Evolutionary conservation across 2,329 filamentous ascomycete genomes (phyloP).

Genomic region (Phoma sp.): DNA sequence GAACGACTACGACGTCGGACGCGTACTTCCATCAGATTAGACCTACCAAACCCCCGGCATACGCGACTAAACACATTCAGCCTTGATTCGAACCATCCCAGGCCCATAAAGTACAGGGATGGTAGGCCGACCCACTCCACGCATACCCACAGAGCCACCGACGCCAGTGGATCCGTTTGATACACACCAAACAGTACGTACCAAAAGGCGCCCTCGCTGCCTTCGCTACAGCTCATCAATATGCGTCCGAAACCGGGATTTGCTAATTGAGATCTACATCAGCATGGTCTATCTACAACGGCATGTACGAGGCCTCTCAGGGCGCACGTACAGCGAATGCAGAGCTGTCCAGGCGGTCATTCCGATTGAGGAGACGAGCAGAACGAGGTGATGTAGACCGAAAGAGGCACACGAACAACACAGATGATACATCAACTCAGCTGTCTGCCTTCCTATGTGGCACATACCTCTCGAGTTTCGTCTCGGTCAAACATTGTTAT

Average conservation of each 20-base stretch:
- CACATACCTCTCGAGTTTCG: neutral
- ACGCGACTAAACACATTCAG: neutral
- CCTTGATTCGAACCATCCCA: neutral
- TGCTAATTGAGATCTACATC: constrained; percentile 13
- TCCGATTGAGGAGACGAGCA: neutral
- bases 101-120: neutral
- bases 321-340: neutral
- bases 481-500: neutral
- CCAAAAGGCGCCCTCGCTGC: neutral
- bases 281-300: constrained; percentile 2
- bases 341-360: constrained; percentile 7
- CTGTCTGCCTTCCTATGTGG: neutral
- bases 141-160: neutral
- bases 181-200: constrained; percentile 1
- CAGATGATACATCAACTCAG: neutral
- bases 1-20: neutral
- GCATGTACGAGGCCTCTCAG: neutral
- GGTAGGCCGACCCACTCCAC: neutral
- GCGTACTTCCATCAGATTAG: neutral
- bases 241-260: constrained; percentile 11
- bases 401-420: neutral
- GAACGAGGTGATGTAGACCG: neutral
- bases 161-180: constrained; percentile 7
- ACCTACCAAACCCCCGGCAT: neutral
- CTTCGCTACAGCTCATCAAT: constrained; percentile 5